Conservation (phyloP, 257 asterid genomes). For the Cordia subcordata region DNA sequence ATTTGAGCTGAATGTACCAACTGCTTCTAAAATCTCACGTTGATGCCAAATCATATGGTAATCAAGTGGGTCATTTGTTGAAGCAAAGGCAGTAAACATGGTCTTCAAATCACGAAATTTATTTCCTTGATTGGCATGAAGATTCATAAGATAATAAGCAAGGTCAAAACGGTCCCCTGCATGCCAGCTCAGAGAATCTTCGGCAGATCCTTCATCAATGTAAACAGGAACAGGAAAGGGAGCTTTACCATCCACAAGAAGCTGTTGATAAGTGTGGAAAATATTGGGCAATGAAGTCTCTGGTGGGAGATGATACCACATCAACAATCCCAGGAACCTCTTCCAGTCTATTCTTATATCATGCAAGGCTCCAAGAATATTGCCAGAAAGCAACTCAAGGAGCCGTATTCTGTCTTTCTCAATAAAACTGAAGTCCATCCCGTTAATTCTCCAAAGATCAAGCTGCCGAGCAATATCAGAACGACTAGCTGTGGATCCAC, state of each 20-base stretch:
- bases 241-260: constrained; percentile 77
- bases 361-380: constrained; percentile 61
- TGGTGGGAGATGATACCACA: constrained; percentile 98
- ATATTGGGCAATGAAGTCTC: constrained; percentile 65
- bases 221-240: constrained; percentile 93
- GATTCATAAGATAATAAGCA: constrained; percentile 90
- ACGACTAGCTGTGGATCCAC: constrained; percentile 66
- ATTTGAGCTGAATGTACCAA: constrained; percentile 75
- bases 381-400: constrained; percentile 90
- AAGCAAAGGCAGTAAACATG: constrained; percentile 91
- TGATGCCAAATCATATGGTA: constrained; percentile 99
- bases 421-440: constrained; percentile 82
- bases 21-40: constrained; percentile 89
- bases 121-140: constrained; percentile 80
- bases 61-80: constrained; percentile 96
- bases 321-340: constrained; percentile 84
- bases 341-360: constrained; percentile 90
- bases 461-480: constrained; percentile 71
- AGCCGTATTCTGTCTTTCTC: constrained; percentile 78
- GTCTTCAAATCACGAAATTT: constrained; percentile 70
- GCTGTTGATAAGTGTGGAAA: constrained; percentile 76
- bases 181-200: constrained; percentile 39
- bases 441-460: constrained; percentile 83
- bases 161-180: constrained; percentile 66
- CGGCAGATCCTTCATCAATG: constrained; percentile 79